Evolutionary conservation across 2,329 filamentous ascomycete species (phyloP), one percentile per base, ranked within the genome.

Genomic region (Colletotrichum karsti): DNA sequence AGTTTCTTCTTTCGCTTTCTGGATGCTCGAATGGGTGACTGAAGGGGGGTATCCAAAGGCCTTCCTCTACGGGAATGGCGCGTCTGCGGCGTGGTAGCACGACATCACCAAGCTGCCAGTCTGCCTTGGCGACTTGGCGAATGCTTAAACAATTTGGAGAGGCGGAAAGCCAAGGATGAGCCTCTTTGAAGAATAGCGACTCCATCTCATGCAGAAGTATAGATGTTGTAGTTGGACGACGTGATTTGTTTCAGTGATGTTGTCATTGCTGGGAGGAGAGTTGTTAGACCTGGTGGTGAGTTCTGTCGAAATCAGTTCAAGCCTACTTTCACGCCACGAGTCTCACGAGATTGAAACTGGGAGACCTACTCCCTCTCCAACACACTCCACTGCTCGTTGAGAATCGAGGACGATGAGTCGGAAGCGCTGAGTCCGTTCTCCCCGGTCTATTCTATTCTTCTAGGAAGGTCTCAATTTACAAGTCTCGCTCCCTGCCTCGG

Each of bases 71-170:
- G 13, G 41, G 63, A 13, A 26, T 42, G n/a, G 42, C 4, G 50
- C n/a, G 18, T 15, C 28, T 30, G 46, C 39, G 24, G 33, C 22
- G 20, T n/a, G 8, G 13, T 12, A 12, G 9, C 44, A 44, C 28
- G 20, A 20, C 50, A 39, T 53, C 12, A 3, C 35, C 18, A 46
- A n/a, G 44, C 28, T 64, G 51, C 44, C 59, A 20, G 1, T 54
- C 24, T 50, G 9, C 26, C 59, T 64, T 53, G 59, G 64, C 59
- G 57, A 57, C 60, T 67, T 63, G 64, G 64, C 59, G 13, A 63
- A 57, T 53, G 64, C 59, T 63, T 53, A 26, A 20, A 9, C 22
- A 35, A n/a, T 8, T n/a, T n/a, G 13, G 42, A 20, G 2, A 33
- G 18, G 12, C 1, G 22, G n/a, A 57, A 15, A 33, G 59, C 37